These are phyloP conservation scores for Sporisorium graminicola DNA, from an alignment of 1,284 basidiomycete species.

Conservation along the genomic window DNA sequence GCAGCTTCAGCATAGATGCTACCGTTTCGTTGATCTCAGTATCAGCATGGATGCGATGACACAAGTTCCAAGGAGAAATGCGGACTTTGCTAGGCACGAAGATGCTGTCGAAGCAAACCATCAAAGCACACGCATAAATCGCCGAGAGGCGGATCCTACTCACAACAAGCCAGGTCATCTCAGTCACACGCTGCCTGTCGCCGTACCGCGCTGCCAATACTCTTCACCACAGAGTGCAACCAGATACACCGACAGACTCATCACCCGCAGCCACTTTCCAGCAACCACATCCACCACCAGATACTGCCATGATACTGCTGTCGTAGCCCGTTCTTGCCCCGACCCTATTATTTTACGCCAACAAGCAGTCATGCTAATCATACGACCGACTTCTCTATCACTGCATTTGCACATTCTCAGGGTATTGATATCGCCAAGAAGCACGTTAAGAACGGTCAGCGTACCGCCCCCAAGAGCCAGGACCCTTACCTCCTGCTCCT, in stretches of 20 bases:
- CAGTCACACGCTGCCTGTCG: background rate
- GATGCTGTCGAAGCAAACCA: background rate
- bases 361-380: conserved; percentile 23
- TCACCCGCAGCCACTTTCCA: background rate
- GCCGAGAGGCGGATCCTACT: background rate
- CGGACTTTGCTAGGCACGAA: background rate
- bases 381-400: conserved; percentile 6
- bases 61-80: background rate
- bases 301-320: conserved; percentile 16
- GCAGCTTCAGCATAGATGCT: background rate
- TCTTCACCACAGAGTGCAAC: background rate
- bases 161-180: background rate
- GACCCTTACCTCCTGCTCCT: conserved; percentile 98
- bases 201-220: no score
- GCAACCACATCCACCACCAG: background rate
- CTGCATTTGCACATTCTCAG: conserved; percentile 79
- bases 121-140: background rate
- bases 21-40: background rate
- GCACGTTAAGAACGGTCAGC: conserved; percentile 98
- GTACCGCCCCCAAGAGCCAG: conserved; percentile 96
- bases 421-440: conserved; percentile 98
- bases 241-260: background rate
- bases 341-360: background rate
- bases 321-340: background rate
- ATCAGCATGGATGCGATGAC: background rate